Base-by-base conservation (phyloP, 495 filamentous ascomycete species). In the Paragyromitra xinjiangensis region DNA sequence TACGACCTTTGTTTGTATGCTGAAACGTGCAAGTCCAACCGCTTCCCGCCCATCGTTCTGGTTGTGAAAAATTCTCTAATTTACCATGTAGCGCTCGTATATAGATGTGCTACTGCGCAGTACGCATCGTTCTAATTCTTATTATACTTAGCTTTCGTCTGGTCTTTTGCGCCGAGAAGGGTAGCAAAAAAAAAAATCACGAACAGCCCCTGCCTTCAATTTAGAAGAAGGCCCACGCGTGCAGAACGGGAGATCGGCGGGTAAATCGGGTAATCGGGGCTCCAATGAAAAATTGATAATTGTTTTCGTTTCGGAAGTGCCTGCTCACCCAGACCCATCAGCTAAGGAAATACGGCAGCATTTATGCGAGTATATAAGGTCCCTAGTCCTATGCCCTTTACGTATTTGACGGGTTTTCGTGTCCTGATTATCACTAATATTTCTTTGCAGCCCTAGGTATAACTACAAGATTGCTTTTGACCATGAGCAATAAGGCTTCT, bases 221-320 rank as follows among this genome's bases (percentile, higher is more conserved):
- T 44, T 39, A 71, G 58, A 34, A 26, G 34, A 63, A 14, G 59
- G 69, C 55, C 61, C 74, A 77, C 74, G 74, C 73, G 73, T 65
- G 69, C 63, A 73, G 50, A 34, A 51, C 74, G 74, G 74, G 74
- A 66, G 74, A 77, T 77, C 74, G 64, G 74, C 74, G 69, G 73
- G 59, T 71, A 72, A 72, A 72, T 72, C 69, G 69, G 61, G 61
- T 40, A 77, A 73, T 71, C 58, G 68, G 40, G 59, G 61, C 61
- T 69, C 51, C 26, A 64, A 50, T 42, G 69, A 42, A 59, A 77
- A 65, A 73, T 50, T 59, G 40, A 37, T 56, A 48, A 56, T 64
- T 63, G 56, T 44, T 53, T 64, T 64, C 37, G 9, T 44, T 12
- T 42, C 34, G 59, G 59, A 42, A 9, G 14, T 39, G 26, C n/a